These are phyloP conservation scores for Wickerhamomyces tratensis DNA, from an alignment of 805 yeast species.

Conservation along the genomic window DNA sequence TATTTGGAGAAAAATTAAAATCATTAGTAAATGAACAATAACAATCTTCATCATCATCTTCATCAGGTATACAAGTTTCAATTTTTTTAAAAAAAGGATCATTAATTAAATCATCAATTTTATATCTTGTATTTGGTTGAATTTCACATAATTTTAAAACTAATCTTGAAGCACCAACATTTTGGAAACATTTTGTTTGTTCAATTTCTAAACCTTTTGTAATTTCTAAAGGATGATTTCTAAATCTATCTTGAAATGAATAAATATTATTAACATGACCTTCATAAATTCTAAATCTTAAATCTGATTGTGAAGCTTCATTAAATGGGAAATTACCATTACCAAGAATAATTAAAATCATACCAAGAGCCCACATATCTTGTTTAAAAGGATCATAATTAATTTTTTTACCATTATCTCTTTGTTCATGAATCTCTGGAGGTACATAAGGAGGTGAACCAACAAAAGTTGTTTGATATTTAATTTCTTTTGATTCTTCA, in stretches of 20 bases:
- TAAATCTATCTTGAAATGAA: slow-evolving; percentile 44
- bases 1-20: neutral
- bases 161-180: slow-evolving; percentile 53
- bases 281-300: too few species aligned
- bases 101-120: slow-evolving; percentile 39
- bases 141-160: slow-evolving; percentile 75
- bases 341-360: slow-evolving; percentile 51
- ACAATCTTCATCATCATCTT: slow-evolving; percentile 8
- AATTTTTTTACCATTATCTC: slow-evolving; percentile 23
- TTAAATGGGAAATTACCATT: slow-evolving; percentile 53
- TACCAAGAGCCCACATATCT: slow-evolving; percentile 70
- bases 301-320: slow-evolving; percentile 31
- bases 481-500: slow-evolving; percentile 29
- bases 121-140: slow-evolving; percentile 40
- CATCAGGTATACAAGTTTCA: slow-evolving; percentile 51
- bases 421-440: slow-evolving; percentile 59
- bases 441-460: slow-evolving; percentile 81
- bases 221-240: slow-evolving; percentile 32
- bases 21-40: neutral
- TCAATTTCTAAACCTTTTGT: slow-evolving; percentile 70
- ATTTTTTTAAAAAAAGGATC: slow-evolving; percentile 58
- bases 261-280: slow-evolving; percentile 41
- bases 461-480: slow-evolving; percentile 36
- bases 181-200: slow-evolving; percentile 52
- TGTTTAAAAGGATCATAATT: slow-evolving; percentile 54